Percentiles rank a stretch among this genome's conserved stretches.
Conservation (phyloP, 2,329 filamentous ascomycete species). For the Trichoderma sp. region DNA sequence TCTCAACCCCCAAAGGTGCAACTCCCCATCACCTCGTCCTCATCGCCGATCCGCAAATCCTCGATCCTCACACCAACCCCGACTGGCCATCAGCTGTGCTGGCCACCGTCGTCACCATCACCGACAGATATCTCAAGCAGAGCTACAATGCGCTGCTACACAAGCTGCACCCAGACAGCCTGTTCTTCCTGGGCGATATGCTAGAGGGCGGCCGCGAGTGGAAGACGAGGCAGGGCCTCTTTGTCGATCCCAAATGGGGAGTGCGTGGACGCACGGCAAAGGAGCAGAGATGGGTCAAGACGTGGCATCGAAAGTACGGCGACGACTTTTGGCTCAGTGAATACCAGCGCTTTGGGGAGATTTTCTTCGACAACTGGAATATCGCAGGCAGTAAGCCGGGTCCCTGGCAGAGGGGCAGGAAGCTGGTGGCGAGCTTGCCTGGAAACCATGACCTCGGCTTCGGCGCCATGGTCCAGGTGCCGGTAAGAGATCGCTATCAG, state of each 20-base stretch:
- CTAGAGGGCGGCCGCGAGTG: slow-evolving; percentile 97
- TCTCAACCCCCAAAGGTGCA: slow-evolving; percentile 61
- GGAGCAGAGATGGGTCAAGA: slow-evolving; percentile 59
- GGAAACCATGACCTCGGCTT: slow-evolving; percentile 97
- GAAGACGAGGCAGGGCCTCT: slow-evolving; percentile 68
- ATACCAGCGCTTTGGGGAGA: slow-evolving; percentile 79
- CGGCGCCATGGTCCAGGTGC: slow-evolving; percentile 76
- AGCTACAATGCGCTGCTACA: slow-evolving; percentile 78
- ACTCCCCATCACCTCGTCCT: slow-evolving; percentile 82
- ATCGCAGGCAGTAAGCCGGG: slow-evolving; percentile 56
- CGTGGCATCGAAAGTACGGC: slow-evolving; percentile 74
- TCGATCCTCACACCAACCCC: slow-evolving; percentile 93
- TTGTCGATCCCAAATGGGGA: slow-evolving; percentile 61
- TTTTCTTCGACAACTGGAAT: slow-evolving; percentile 76
- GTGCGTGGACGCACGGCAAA: slow-evolving; percentile 48
- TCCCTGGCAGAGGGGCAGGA: slow-evolving; percentile 66
- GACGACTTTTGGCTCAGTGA: slow-evolving; percentile 84
- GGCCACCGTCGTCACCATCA: slow-evolving; percentile 60
- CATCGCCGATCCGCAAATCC: slow-evolving; percentile 87
- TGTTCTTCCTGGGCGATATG: slow-evolving; percentile 90
- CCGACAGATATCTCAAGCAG: slow-evolving; percentile 86
- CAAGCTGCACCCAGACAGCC: slow-evolving; percentile 76
- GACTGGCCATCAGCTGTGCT: slow-evolving; percentile 67
- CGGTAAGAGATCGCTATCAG: slow-evolving; percentile 80
- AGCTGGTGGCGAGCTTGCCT: slow-evolving; percentile 80